Evolutionary conservation across 2,329 filamentous ascomycete genomes (phyloP), one percentile per base, ranked within the genome.

Genomic region (Mycosphaerelloides madeirae): DNA sequence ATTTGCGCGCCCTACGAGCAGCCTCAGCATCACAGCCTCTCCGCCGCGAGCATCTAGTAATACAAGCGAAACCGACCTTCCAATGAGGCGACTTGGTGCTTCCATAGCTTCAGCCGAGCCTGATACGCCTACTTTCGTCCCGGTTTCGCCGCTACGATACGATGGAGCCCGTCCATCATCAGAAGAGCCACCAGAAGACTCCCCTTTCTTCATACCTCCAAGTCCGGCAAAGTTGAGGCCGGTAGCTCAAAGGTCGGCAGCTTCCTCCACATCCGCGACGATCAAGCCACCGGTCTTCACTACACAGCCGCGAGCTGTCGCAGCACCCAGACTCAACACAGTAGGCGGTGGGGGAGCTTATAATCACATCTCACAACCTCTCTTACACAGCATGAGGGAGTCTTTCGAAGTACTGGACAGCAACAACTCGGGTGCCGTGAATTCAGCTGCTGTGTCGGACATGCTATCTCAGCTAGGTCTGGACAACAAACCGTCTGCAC

Each of bases 381-480:
- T 96, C 57, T 81, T 96, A 29, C 81, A 90, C 59, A 87, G 87
- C 57, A 79, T 98, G 68, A 81, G 93, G 49, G 91, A 97, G 63
- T 88, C 85, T 0, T 98, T 97, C 66, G 87, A 94, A 66, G 89
- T 96, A 47, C 76, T 98, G 36, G 93, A 97, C 66, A 79, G 87
- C 48, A 84, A 93, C 66, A 90, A 88, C 60, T 88, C 93, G 60
- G 90, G 91, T 14, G 73, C 79, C 39, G 83, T 98, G 49, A 85
- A 84, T 54, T 78, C 85, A 47, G 85, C 91, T 16, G 88, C 95
- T 63, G 82, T 98, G 4, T 81, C 81, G 13, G 87, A 94, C 58
- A 95, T 95, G 78, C 77, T 98, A 25, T 80, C 78, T 47, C 89
- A 95, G 60, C 75, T 96, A 38, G 90, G 91, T 31, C 79, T 95